Evolutionary conservation across 345 rosid species (phyloP).

Genomic region (Murraya paniculata): DNA sequence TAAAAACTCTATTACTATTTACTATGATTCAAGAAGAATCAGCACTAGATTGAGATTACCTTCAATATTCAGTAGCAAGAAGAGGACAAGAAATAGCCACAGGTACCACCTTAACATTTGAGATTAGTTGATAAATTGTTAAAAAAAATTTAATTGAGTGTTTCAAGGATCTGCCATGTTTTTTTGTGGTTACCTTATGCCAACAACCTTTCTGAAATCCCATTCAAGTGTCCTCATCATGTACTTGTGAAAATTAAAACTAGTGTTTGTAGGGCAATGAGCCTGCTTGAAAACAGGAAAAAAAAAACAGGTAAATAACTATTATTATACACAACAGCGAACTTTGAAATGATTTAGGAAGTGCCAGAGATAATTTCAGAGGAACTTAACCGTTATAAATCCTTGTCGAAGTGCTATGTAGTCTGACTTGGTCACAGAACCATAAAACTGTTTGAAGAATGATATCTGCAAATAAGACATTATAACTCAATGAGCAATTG

Average conservation of each 20-base stretch:
- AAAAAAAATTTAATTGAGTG: not conserved
- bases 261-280: slow-evolving; percentile 28
- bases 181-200: slow-evolving; percentile 54
- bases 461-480: slow-evolving; percentile 48
- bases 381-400: slow-evolving; percentile 55
- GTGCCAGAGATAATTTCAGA: not conserved
- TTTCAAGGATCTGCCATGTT: not conserved
- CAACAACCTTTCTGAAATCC: slow-evolving; percentile 68
- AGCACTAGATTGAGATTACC: slow-evolving; percentile 28
- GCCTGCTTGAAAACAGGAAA: slow-evolving; percentile 27
- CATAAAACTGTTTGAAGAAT: slow-evolving; percentile 82
- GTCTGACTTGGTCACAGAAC: slow-evolving; percentile 76
- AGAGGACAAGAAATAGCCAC: slow-evolving; percentile 81
- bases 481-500: too few species aligned
- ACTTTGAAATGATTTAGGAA: not conserved
- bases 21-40: not conserved
- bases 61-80: slow-evolving; percentile 70
- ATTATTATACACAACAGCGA: not conserved
- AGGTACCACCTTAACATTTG: slow-evolving; percentile 62
- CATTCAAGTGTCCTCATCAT: slow-evolving; percentile 58
- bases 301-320: not conserved
- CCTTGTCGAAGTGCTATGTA: slow-evolving; percentile 68
- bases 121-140: slow-evolving; percentile 4
- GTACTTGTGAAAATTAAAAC: slow-evolving; percentile 65
- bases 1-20: not conserved